Evolutionary conservation across 2,329 filamentous ascomycete genomes (phyloP), one percentile per base, ranked within the genome.

Genomic region (Thielaviopsis punctulata): DNA sequence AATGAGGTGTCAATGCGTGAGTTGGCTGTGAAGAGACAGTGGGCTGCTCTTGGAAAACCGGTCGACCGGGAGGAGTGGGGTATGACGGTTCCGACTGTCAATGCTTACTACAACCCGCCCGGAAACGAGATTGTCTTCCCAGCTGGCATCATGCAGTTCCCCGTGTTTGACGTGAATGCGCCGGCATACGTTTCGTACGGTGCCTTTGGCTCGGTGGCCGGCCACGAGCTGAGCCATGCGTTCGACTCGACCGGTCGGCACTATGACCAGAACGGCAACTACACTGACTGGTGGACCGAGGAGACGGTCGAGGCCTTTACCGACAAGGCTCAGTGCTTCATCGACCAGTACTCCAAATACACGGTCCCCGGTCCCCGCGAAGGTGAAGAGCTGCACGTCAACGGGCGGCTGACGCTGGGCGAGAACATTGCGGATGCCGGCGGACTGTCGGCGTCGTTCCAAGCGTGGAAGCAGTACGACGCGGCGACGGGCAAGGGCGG

Each of bases 361-460:
- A 76, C 73, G 0, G 69, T 83, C 12, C 67, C 69, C 0, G 76
- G 73, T 0, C 69, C 75, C 10, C 30, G n/a, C 5, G 70, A 80
- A 36, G 75, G 69, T 1, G 72, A 76, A 56, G 67, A 71, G 3
- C 66, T 82, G 0, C 73, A 79, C 55, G 73, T 84, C 52, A 79
- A 82, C 54, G 82, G 81, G 9, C 67, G 67, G 22, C 66, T 78
- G 13, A 85, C 81, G 0, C 65, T 84, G 1, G 77, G 76, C 19
- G 82, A 86, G 65, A 85, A 85, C 60, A 80, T 86, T 59, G 80
- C 81, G 1, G 82, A 86, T 62, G 77, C 81, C 1, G 81, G 80
- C 15, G 82, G 82, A 13, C 61, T 86, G 0, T 70, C 73, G 7
- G 76, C 79, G 0, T 70, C 79, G 0, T 85, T 76, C 60, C 68